Conservation (phyloP, 1,284 basidiomycete genomes). For the Abortiporus biennis region DNA sequence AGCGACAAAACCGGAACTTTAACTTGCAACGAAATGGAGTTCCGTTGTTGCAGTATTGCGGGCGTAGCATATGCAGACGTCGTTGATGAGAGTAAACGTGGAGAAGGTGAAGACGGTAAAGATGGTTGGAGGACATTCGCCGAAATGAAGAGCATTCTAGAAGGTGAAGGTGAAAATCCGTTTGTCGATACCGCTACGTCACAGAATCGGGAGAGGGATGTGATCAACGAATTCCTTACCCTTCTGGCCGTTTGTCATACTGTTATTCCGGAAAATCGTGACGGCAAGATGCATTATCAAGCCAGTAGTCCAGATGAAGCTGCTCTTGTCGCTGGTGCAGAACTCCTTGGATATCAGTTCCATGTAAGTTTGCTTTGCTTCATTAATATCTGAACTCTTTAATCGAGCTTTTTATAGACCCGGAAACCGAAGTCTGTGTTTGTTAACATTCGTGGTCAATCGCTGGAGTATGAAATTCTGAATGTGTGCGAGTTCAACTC, state of each 20-base stretch:
- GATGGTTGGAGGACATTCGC: slow-evolving; percentile 76
- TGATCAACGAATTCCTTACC: slow-evolving; percentile 83
- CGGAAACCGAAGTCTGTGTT: slow-evolving; percentile 96
- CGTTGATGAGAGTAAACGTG: slow-evolving; percentile 78
- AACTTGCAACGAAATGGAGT: slow-evolving; percentile 98
- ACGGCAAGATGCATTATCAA: slow-evolving; percentile 86
- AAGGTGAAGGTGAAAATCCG: slow-evolving; percentile 43
- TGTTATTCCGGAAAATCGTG: slow-evolving; percentile 92
- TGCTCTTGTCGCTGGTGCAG: slow-evolving; percentile 92
- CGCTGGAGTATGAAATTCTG: slow-evolving; percentile 84
- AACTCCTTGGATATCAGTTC: slow-evolving; percentile 90
- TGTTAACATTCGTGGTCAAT: slow-evolving; percentile 71
- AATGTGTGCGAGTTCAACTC: slow-evolving; percentile 99
- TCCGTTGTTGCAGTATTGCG: slow-evolving; percentile 85
- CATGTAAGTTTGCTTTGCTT: slow-evolving; percentile 50
- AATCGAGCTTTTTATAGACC: slow-evolving; percentile 44
- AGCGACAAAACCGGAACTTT: slow-evolving; percentile 98
- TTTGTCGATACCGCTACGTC: slow-evolving; percentile 43
- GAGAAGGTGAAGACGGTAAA: slow-evolving; percentile 52
- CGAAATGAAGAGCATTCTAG: slow-evolving; percentile 57
- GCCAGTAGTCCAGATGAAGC: slow-evolving; percentile 98
- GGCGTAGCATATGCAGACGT: slow-evolving; percentile 88
- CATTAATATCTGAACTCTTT: slow-evolving; percentile 5
- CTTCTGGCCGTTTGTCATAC: slow-evolving; percentile 97
- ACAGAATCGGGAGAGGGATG: slow-evolving; percentile 36